Evolutionary conservation across 768 basidiomycete genomes (phyloP).

Genomic region (Psilocybe cyanescens): DNA sequence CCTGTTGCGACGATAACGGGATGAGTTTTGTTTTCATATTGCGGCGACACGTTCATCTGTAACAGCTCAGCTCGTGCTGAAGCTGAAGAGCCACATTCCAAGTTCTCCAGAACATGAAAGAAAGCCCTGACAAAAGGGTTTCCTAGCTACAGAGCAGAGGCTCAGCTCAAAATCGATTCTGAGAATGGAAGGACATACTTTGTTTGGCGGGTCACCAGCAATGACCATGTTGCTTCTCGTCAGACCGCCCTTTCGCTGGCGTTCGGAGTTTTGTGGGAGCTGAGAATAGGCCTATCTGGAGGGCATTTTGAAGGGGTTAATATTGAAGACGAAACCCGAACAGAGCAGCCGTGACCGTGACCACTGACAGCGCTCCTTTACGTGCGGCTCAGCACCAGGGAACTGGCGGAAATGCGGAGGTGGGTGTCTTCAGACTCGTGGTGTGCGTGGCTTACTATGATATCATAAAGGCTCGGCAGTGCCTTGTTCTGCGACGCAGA

Average conservation of each 20-base stretch:
- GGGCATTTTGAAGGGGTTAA: conserved; percentile 40
- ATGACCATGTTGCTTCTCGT: conserved; percentile 35
- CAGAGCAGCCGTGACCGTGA: conserved; percentile 41
- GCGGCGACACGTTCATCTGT: conserved; percentile 42
- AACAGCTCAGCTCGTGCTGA: conserved; percentile 5
- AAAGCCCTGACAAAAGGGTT: conserved; percentile 45
- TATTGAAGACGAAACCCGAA: conserved; percentile 38
- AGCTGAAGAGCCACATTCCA: not conserved
- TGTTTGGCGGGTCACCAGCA: conserved; percentile 45
- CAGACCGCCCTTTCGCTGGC: conserved; percentile 28
- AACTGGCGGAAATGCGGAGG: conserved; percentile 45
- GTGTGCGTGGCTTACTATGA: not conserved
- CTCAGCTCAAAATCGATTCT: conserved; percentile 36
- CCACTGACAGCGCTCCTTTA: conserved; percentile 37
- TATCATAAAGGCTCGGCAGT: conserved; percentile 23
- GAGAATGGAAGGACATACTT: conserved; percentile 39
- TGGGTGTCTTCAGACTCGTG: conserved; percentile 15
- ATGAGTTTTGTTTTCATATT: conserved; percentile 39
- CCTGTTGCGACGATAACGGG: conserved; percentile 17
- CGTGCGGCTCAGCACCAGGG: conserved; percentile 35
- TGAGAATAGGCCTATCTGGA: conserved; percentile 38
- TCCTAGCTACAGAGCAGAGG: conserved; percentile 42
- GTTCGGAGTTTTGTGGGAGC: conserved; percentile 43
- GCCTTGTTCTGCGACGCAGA: conserved; percentile 32
- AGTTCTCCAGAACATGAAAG: conserved; percentile 29